These are phyloP conservation scores for Ramalina peruviana DNA, from an alignment of 495 filamentous ascomycete species.

Conservation along the genomic window DNA sequence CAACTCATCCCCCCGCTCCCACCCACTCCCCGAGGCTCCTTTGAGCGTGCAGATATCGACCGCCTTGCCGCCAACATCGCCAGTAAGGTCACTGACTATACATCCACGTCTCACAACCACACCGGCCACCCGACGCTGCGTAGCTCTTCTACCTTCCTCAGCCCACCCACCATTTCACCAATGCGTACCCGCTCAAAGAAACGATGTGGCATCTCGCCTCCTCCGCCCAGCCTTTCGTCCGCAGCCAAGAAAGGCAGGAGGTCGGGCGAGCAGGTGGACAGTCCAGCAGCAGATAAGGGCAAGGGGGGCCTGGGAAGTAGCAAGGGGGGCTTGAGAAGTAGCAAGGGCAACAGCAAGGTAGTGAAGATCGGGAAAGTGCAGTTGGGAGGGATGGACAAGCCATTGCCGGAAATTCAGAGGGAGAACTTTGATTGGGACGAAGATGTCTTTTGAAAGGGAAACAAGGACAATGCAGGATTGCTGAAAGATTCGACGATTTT, in stretches of 20 bases:
- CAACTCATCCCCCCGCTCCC: background rate
- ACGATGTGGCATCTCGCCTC: slow-evolving; percentile 17
- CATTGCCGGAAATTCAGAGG: slow-evolving; percentile 13
- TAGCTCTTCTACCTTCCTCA: slow-evolving; percentile 1
- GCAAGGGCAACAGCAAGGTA: background rate
- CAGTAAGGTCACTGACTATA: background rate
- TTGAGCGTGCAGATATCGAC: background rate
- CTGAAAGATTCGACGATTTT: no score
- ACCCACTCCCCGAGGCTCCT: background rate
- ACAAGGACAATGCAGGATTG: background rate
- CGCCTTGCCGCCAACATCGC: slow-evolving; percentile 1
- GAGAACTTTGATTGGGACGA: slow-evolving; percentile 33
- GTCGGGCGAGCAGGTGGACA: slow-evolving; percentile 15
- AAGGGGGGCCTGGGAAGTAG: background rate
- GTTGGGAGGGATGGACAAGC: slow-evolving; percentile 16
- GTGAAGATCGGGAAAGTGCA: background rate
- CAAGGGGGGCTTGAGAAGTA: background rate
- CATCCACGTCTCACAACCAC: slow-evolving; percentile 4
- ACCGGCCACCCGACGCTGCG: background rate
- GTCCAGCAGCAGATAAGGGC: background rate
- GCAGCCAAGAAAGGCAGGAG: slow-evolving; percentile 17
- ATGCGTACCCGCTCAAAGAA: slow-evolving; percentile 6
- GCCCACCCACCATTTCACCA: slow-evolving; percentile 5
- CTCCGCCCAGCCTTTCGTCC: slow-evolving; percentile 18
- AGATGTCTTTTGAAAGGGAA: slow-evolving; percentile 30